These are phyloP conservation scores for Rhodamnia argentea DNA, from an alignment of 345 rosid genomes.

Conservation along the genomic window DNA sequence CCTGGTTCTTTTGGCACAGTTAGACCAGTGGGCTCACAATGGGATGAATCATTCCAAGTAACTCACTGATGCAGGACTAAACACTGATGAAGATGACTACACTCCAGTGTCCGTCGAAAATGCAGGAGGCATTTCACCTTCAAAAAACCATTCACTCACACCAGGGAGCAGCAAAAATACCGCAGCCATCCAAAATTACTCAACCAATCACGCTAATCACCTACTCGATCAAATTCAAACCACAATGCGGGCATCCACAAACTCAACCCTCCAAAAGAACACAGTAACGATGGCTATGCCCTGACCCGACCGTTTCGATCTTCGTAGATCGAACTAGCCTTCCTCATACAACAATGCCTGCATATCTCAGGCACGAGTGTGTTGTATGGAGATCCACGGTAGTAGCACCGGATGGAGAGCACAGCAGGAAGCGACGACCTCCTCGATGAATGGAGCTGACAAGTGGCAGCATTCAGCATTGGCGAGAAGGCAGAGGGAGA, in stretches of 20 bases:
- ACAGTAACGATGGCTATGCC: background rate
- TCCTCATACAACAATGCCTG: background rate
- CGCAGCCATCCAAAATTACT: background rate
- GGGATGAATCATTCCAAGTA: background rate
- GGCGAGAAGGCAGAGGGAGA: slow-evolving; percentile 31
- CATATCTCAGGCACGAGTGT: slow-evolving; percentile 64
- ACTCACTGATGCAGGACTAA: background rate
- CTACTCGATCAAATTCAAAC: background rate
- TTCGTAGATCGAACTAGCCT: background rate
- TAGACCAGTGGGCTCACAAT: background rate
- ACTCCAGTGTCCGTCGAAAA: background rate
- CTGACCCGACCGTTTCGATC: no score
- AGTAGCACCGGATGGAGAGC: slow-evolving; percentile 8
- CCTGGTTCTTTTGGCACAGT: no score
- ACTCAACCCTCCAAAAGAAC: background rate
- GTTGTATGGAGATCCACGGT: slow-evolving; percentile 22
- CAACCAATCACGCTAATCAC: background rate
- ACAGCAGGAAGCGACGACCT: slow-evolving; percentile 13
- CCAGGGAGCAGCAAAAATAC: no score
- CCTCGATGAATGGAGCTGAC: slow-evolving; percentile 7
- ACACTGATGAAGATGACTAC: background rate
- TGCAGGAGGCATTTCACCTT: background rate
- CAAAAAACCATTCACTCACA: background rate
- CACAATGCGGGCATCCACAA: background rate
- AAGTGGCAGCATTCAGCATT: slow-evolving; percentile 7